Percentiles rank a stretch among this genome's conserved stretches.
Conservation (phyloP, 139 green algal genomes). For the Medakamo hakoo region DNA sequence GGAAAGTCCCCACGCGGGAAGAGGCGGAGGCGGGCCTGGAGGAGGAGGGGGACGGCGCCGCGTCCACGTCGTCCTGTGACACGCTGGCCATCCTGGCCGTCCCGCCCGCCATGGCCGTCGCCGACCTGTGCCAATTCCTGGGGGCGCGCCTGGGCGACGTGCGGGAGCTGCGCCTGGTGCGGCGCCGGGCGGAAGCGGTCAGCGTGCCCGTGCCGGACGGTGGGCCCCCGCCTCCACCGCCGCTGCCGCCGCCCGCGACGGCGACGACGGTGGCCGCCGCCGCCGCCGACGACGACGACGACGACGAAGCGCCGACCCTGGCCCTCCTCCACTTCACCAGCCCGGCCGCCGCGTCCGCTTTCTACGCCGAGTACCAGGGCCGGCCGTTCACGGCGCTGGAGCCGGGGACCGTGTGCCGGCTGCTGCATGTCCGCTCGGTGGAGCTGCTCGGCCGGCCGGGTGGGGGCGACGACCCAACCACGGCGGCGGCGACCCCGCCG, state of each 20-base stretch:
- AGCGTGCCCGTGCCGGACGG: too few relatives aligned
- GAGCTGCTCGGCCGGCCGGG: constrained; percentile 19
- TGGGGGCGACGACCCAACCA: neutral
- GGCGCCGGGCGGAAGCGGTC: too few relatives aligned
- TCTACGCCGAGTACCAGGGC: constrained; percentile 64
- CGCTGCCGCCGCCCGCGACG: too few relatives aligned
- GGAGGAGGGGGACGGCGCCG: neutral
- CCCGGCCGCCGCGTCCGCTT: constrained; percentile 46
- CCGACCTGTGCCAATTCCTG: constrained; percentile 80
- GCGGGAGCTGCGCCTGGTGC: constrained; percentile 59
- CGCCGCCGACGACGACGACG: constrained; percentile 4
- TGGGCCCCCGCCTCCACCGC: too few relatives aligned
- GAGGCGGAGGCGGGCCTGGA: too few relatives aligned
- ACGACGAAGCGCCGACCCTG: constrained; percentile 42
- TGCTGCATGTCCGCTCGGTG: constrained; percentile 1
- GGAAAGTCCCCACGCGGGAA: constrained; percentile 12
- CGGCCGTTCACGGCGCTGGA: constrained; percentile 32
- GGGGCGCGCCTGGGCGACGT: constrained; percentile 48
- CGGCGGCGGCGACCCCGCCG: constrained; percentile 15
- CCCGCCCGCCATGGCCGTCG: constrained; percentile 68
- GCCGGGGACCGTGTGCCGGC: neutral
- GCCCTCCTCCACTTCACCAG: constrained; percentile 65
- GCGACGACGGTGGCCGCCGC: too few relatives aligned
- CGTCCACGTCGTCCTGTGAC: constrained; percentile 12
- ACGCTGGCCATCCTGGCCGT: constrained; percentile 68